Conservation (phyloP, 1,284 basidiomycete species). For the Rhodofomes roseus region DNA sequence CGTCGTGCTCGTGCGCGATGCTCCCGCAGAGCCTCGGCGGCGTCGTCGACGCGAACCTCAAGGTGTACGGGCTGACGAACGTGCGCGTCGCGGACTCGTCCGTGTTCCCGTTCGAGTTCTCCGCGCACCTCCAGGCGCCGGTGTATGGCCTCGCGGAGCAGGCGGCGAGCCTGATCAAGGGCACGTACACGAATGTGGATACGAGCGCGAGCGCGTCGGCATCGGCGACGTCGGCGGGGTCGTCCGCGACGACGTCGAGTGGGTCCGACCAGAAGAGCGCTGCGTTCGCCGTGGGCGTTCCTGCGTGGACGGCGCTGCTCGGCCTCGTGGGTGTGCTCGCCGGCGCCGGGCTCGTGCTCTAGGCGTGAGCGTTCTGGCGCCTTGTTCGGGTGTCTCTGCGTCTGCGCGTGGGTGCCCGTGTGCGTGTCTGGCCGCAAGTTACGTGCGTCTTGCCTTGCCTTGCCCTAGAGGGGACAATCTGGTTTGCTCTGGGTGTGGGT, state of each 20-base stretch:
- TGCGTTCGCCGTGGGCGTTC: background rate
- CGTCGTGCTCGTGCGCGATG: conserved; percentile 61
- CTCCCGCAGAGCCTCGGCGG: conserved; percentile 57
- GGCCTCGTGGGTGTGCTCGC: background rate
- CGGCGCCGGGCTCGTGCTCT: background rate
- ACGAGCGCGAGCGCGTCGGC: background rate
- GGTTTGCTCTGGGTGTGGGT: background rate
- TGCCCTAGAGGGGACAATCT: background rate
- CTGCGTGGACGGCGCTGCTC: background rate
- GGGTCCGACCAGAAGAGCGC: background rate
- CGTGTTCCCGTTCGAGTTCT: conserved; percentile 50
- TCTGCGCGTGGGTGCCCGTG: background rate
- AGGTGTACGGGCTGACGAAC: conserved; percentile 54
- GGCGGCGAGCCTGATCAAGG: conserved; percentile 55
- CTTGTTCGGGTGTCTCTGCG: background rate
- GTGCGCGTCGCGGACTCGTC: conserved; percentile 30
- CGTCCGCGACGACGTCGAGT: background rate
- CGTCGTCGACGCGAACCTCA: conserved; percentile 60
- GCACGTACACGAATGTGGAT: conserved; percentile 3
- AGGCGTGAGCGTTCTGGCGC: background rate
- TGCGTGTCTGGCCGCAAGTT: background rate
- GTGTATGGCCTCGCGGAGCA: conserved; percentile 73
- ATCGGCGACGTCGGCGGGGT: background rate
- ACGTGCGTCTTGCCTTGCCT: no score
- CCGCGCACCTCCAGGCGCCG: conserved; percentile 50